Conservation (phyloP, 1,139 yeast genomes). For the Geotrichum fermentans region DNA sequence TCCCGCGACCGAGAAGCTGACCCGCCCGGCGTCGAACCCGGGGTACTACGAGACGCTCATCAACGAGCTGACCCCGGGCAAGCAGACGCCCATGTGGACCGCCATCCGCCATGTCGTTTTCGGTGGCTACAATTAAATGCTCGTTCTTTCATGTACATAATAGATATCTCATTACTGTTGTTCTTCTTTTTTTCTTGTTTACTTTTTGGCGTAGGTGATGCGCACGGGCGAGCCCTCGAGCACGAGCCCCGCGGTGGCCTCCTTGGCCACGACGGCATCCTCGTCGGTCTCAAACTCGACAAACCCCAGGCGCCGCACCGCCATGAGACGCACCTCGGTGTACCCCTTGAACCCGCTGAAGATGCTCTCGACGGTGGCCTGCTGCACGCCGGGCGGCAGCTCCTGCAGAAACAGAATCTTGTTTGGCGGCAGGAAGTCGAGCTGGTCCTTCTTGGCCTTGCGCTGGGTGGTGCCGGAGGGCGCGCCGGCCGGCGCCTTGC, state of each 20-base stretch:
- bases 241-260: constrained; percentile 38
- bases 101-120: constrained; percentile 34
- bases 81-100: constrained; percentile 50
- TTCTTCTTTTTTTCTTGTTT: constrained; percentile 9
- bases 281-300: constrained; percentile 64
- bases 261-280: constrained; percentile 46
- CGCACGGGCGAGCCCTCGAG: constrained; percentile 39
- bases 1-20: constrained; percentile 49
- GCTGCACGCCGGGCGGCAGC: constrained; percentile 47
- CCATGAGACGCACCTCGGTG: constrained; percentile 60
- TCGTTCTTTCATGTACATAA: constrained; percentile 5
- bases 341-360: constrained; percentile 57
- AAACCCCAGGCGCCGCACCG: constrained; percentile 67
- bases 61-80: constrained; percentile 68
- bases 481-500: neutral
- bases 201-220: constrained; percentile 53
- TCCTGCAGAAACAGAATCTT: constrained; percentile 64
- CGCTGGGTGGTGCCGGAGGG: constrained; percentile 5
- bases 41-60: constrained; percentile 66
- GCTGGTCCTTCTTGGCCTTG: constrained; percentile 26
- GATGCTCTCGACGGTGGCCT: constrained; percentile 42
- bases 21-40: constrained; percentile 79
- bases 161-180: neutral
- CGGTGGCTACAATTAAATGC: constrained; percentile 35
- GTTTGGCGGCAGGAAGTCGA: constrained; percentile 55